Evolutionary conservation across 2,329 filamentous ascomycete genomes (phyloP).

Genomic region (Fusarium pseudocircinatum): DNA sequence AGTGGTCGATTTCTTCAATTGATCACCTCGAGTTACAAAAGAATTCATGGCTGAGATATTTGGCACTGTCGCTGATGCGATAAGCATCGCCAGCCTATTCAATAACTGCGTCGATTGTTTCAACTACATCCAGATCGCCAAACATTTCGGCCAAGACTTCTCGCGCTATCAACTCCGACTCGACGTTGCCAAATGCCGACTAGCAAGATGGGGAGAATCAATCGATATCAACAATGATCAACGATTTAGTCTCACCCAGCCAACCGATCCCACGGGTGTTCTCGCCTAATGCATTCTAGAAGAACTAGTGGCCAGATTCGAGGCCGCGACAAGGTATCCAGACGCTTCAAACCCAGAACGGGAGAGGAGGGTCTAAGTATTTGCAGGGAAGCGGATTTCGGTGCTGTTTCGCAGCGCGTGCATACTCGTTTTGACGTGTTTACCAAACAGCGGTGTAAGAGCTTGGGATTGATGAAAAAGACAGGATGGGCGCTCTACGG

Average conservation of each 20-base stretch:
- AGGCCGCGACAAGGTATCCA: not conserved
- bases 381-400: not conserved
- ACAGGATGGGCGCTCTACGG: constrained; percentile 12
- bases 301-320: not conserved
- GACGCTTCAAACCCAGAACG: rapidly evolving
- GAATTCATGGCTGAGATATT: constrained; percentile 12
- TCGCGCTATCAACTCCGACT: constrained; percentile 47
- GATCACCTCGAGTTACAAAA: rapidly evolving
- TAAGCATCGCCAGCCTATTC: constrained; percentile 50
- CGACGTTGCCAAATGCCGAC: constrained; percentile 43
- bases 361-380: rapidly evolving
- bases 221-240: constrained; percentile 44
- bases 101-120: constrained; percentile 53
- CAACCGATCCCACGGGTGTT: not conserved
- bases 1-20: rapidly evolving
- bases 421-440: not conserved
- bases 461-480: not conserved
- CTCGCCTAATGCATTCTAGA: not conserved
- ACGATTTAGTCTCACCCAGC: constrained; percentile 15
- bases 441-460: not conserved
- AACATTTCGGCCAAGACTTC: constrained; percentile 47
- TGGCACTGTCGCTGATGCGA: constrained; percentile 40
- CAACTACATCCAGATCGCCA: constrained; percentile 51
- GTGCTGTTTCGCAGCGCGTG: not conserved
- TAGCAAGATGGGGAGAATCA: constrained; percentile 49